phyloP scores from a whole-genome alignment of 305 asterid species.

The Fraxinus ornus region DNA sequence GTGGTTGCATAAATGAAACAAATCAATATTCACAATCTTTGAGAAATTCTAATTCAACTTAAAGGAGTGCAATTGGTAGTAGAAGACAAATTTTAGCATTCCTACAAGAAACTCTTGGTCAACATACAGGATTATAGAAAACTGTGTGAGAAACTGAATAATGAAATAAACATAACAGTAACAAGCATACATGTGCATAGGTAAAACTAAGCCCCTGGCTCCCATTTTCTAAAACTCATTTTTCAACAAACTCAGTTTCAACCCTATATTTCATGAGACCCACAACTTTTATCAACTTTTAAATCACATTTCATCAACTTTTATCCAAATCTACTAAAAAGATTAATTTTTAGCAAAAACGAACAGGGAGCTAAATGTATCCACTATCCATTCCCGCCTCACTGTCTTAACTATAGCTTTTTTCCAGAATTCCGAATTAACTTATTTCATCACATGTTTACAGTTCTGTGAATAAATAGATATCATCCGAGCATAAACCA shows the following conservation, averaged over 20 bases:
- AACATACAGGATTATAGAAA: background rate
- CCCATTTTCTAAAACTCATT: background rate
- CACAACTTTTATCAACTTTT: background rate
- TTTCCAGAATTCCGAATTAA: background rate
- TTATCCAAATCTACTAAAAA: background rate
- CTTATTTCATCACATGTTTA: background rate
- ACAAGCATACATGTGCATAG: background rate
- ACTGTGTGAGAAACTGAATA: background rate
- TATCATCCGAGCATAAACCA: background rate
- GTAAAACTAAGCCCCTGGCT: background rate
- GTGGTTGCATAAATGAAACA: background rate
- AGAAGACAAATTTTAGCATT: slow-evolving; percentile 5
- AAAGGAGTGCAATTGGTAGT: background rate
- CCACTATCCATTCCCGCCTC: background rate
- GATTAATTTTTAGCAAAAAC: background rate
- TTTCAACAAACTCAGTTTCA: background rate
- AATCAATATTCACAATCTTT: background rate
- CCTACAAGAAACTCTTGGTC: background rate
- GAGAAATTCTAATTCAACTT: background rate
- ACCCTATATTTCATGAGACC: background rate
- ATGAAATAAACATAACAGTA: background rate
- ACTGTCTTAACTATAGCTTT: background rate
- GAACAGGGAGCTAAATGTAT: background rate
- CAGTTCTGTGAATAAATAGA: background rate
- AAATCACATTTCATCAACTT: background rate